Evolutionary conservation across 2,329 filamentous ascomycete genomes (phyloP), one percentile per base, ranked within the genome.

Genomic region (Scedosporium minutisporum): DNA sequence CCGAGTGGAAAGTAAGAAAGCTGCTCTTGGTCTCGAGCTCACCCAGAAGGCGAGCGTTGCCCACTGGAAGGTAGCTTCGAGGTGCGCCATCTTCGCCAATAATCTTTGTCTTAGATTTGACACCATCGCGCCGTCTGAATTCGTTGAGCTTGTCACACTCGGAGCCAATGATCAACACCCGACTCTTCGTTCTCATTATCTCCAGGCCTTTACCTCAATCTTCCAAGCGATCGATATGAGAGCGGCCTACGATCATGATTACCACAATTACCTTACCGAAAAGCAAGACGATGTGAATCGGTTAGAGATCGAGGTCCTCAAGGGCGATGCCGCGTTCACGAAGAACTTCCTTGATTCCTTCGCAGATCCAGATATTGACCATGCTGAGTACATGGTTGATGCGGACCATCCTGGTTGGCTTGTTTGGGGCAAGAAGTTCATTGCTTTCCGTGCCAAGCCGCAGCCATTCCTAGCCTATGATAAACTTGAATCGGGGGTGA

Each of bases 1-100:
- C 60, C 83, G 84, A 64, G 92, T 97, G 4, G 95, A 99, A 73
- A 80, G 82, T 62, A 92, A 90, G 76, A 99, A 99, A 76, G 80
- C 87, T 0, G 83, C 85, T 3, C 77, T 99, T 27, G 90, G 93
- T 0, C 78, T 91, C 62, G 92, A 97, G 71, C 80, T 99, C 38
- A 88, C 93, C 3, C 84, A 89, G 64, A 78, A 88, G 64, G 90
- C 91, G 1, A 87, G 86, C 68, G 84, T 84, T 3, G 91, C 92
- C 0, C 96, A 99, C 71, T 99, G 95, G 95, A 97, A 96, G 78
- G 93, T 96, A 68, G 93, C 93, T 5, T 91, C 87, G 60, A 84
- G 93, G 29, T 96, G 93, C 63, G 90, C 90, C 9, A 89, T 96
- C 42, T 95, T 99, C 71, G 90, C 96, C 4, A 86, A 93, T 63